Percentiles rank a stretch among this genome's conserved stretches.
phyloP scores from a whole-genome alignment of 768 basidiomycete species.

The Boletales sp. region DNA sequence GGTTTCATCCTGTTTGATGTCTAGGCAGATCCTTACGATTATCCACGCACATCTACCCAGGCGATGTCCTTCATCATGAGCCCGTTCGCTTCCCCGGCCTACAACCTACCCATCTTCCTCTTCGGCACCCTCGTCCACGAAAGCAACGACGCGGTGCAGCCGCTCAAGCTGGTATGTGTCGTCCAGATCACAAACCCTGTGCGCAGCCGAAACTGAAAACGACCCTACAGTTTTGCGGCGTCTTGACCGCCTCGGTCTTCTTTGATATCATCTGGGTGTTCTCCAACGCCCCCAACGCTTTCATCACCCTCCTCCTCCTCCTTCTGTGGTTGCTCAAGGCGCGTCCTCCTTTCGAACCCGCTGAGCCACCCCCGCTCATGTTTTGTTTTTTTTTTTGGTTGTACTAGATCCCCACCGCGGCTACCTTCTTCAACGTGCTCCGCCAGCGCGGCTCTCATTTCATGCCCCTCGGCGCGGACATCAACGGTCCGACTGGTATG shows the following conservation, averaged over 20 bases:
- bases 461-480: constrained; percentile 47
- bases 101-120: constrained; percentile 81
- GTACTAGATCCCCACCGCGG: constrained; percentile 61
- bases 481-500: constrained; percentile 56
- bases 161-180: constrained; percentile 54
- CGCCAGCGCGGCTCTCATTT: constrained; percentile 59
- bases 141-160: constrained; percentile 57
- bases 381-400: too few species aligned
- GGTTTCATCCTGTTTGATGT: constrained; percentile 6
- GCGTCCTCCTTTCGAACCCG: not conserved
- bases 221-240: constrained; percentile 53
- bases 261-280: constrained; percentile 74
- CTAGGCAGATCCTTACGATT: too few species aligned
- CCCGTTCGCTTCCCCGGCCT: constrained; percentile 57
- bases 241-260: constrained; percentile 57
- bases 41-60: constrained; percentile 35
- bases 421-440: constrained; percentile 47
- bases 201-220: not conserved
- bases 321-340: constrained; percentile 64
- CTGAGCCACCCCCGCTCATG: not conserved
- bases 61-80: constrained; percentile 55
- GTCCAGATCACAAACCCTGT: not conserved
- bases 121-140: constrained; percentile 74
- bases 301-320: constrained; percentile 56
- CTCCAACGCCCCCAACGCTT: constrained; percentile 49